These are phyloP conservation scores for Candida mesenterica DNA, from an alignment of 1,139 yeast genomes.

Conservation along the genomic window DNA sequence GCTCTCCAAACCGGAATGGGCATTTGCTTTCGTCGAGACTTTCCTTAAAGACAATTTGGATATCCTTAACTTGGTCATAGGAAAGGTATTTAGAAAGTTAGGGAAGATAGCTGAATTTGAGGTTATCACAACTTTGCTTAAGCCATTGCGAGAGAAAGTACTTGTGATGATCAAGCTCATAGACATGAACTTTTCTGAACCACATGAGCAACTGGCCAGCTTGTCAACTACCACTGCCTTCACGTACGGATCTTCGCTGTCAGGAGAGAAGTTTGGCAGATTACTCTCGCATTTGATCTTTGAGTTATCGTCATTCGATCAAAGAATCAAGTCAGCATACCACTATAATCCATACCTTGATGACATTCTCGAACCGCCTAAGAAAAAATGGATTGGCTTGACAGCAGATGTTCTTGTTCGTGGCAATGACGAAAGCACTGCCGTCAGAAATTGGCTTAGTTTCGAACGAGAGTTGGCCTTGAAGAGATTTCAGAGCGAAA, in stretches of 20 bases:
- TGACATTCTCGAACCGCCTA: conserved; percentile 23
- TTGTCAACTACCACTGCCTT: not conserved
- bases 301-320: conserved; percentile 62
- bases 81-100: conserved; percentile 29
- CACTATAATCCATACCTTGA: conserved; percentile 52
- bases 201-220: not conserved
- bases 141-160: conserved; percentile 51
- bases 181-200: conserved; percentile 24
- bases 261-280: conserved; percentile 41
- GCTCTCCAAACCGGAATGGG: conserved; percentile 78
- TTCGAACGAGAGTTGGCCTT: conserved; percentile 61
- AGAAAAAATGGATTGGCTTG: conserved; percentile 55
- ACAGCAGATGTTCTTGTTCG: conserved; percentile 53
- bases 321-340: conserved; percentile 49
- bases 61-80: conserved; percentile 33
- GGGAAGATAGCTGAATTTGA: conserved; percentile 42
- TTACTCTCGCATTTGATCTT: conserved; percentile 59
- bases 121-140: conserved; percentile 54
- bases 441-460: conserved; percentile 55
- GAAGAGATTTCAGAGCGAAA: conserved; percentile 54
- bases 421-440: conserved; percentile 30
- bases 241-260: not conserved
- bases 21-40: conserved; percentile 54
- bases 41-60: conserved; percentile 46
- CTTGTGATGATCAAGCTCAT: conserved; percentile 25